Evolutionary conservation across 2,329 filamentous ascomycete genomes (phyloP).

Genomic region (Claviceps maximensis): DNA sequence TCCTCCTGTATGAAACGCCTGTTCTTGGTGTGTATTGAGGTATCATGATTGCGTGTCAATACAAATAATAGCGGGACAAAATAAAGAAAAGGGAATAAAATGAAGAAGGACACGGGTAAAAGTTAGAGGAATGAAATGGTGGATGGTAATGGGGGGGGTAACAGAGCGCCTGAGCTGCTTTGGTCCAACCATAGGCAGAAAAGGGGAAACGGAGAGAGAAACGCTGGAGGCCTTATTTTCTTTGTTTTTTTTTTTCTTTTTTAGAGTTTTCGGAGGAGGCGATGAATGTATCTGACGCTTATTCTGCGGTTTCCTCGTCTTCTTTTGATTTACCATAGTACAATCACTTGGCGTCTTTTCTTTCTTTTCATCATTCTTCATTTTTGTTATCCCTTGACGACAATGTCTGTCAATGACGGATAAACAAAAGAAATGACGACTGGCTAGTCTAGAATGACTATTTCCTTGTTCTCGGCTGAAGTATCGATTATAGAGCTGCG

Average conservation of each 20-base stretch:
- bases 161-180: background rate
- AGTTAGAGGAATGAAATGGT: background rate
- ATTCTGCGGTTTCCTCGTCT: background rate
- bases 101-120: background rate
- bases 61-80: background rate
- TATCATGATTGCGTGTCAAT: background rate
- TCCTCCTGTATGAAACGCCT: background rate
- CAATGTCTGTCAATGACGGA: background rate
- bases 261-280: background rate
- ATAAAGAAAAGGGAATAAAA: background rate
- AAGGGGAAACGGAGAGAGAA: background rate
- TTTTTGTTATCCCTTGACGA: background rate
- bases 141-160: background rate
- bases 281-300: background rate
- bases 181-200: background rate
- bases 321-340: background rate
- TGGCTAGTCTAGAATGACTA: slow-evolving; percentile 9
- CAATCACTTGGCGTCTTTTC: background rate
- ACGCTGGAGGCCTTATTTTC: too few relatives aligned
- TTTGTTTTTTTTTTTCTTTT: background rate
- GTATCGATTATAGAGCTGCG: slow-evolving; percentile 15
- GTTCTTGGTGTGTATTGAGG: background rate
- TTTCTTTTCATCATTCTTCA: background rate
- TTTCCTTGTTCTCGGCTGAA: slow-evolving; percentile 1
- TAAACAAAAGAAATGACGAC: background rate